phyloP scores from a whole-genome alignment of 2,329 filamentous ascomycete species.

The Tolypocladium endophyticum region DNA sequence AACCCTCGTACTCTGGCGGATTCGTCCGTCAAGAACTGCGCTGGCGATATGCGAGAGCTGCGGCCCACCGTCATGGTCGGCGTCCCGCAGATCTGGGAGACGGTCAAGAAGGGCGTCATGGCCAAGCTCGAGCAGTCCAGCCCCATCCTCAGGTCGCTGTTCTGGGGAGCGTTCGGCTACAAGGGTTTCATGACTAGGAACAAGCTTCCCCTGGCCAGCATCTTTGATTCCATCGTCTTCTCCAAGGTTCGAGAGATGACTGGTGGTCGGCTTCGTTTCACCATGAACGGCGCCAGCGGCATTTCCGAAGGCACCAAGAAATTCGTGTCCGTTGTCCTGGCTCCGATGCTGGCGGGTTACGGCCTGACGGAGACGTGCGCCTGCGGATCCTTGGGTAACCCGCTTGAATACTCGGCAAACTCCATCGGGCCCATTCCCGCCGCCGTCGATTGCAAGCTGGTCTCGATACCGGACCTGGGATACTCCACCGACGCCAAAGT shows the following conservation, averaged over 20 bases:
- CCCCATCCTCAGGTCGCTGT: conserved; percentile 63
- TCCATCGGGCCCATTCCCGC: conserved; percentile 71
- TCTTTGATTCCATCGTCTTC: conserved; percentile 80
- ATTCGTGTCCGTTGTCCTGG: conserved; percentile 86
- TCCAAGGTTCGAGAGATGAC: conserved; percentile 85
- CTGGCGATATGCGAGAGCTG: conserved; percentile 88
- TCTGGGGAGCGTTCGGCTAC: conserved; percentile 54
- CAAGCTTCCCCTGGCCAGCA: conserved; percentile 52
- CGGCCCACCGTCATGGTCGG: conserved; percentile 83
- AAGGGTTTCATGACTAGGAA: conserved; percentile 48
- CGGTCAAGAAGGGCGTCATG: conserved; percentile 88
- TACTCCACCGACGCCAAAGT: conserved; percentile 66
- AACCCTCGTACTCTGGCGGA: conserved; percentile 85
- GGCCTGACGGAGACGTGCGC: conserved; percentile 89
- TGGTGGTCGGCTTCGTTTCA: conserved; percentile 77
- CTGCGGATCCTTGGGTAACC: conserved; percentile 73
- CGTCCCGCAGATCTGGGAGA: conserved; percentile 95
- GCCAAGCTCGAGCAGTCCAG: conserved; percentile 64
- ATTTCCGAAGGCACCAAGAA: conserved; percentile 78
- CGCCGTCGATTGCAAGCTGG: conserved; percentile 79
- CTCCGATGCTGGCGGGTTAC: conserved; percentile 90
- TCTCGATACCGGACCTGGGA: conserved; percentile 80
- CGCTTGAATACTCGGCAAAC: conserved; percentile 69
- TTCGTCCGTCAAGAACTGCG: conserved; percentile 74
- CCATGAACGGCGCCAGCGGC: conserved; percentile 89